These are phyloP conservation scores for Fraxinus nigra DNA, from an alignment of 305 asterid genomes.

Conservation along the genomic window DNA sequence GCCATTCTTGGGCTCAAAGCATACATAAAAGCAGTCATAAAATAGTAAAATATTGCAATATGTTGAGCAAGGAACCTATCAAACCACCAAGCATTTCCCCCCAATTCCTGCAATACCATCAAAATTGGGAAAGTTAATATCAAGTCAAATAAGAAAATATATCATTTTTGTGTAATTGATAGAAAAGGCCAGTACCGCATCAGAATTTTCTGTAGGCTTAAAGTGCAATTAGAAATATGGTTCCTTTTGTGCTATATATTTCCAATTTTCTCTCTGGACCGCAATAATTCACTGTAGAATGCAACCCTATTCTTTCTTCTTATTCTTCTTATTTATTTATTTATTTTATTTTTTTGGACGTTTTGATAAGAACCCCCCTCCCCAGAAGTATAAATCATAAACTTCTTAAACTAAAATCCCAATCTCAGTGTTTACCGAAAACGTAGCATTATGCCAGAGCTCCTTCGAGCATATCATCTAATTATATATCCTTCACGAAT, in stretches of 20 bases:
- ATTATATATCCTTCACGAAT: not conserved
- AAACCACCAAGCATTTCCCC: slow-evolving; percentile 97
- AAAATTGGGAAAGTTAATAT: not conserved
- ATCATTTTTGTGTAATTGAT: not conserved
- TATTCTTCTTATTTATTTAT: not conserved
- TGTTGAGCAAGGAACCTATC: slow-evolving; percentile 91
- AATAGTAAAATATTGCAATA: slow-evolving; percentile 73
- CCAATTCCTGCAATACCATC: slow-evolving; percentile 67
- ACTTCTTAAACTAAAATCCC: not conserved
- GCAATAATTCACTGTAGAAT: not conserved
- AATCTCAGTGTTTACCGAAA: not conserved
- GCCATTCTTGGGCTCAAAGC: slow-evolving; percentile 98
- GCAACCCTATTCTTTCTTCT: not conserved
- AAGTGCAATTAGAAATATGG: not conserved
- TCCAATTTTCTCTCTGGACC: slow-evolving; percentile 1
- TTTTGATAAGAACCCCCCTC: not conserved
- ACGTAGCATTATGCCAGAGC: not conserved
- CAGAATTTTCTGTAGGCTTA: not conserved
- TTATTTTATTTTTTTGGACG: not conserved
- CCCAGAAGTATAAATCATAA: not conserved
- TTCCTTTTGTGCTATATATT: not conserved
- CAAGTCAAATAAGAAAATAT: not conserved
- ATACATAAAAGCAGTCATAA: slow-evolving; percentile 85
- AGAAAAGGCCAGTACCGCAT: not conserved
- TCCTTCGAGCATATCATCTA: not conserved